Percentiles rank a stretch among this genome's conserved stretches.
These are phyloP conservation scores for Aspergillus bridgeri DNA, from an alignment of 495 filamentous ascomycete genomes.

Conservation along the genomic window DNA sequence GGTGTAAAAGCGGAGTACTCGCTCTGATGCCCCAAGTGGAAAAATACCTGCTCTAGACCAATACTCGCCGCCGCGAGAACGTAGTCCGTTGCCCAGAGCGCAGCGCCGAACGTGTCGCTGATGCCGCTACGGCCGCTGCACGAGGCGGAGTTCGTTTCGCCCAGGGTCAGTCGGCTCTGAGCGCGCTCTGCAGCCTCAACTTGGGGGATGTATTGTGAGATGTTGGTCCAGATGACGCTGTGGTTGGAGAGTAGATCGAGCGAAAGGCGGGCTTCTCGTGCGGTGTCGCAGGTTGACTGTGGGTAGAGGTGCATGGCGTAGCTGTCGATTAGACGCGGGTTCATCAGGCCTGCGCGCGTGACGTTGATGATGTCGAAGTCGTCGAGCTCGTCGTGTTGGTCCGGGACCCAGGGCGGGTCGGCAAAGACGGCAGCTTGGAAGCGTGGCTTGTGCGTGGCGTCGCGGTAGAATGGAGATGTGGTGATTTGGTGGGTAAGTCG, in stretches of 20 bases:
- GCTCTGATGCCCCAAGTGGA: constrained; percentile 29
- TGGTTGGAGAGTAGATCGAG: constrained; percentile 8
- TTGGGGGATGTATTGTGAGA: constrained; percentile 25
- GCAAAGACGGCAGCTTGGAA: constrained; percentile 12
- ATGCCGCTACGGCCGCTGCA: constrained; percentile 31
- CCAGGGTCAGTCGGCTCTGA: constrained; percentile 29
- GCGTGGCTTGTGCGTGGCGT: constrained; percentile 2
- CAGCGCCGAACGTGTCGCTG: constrained; percentile 34
- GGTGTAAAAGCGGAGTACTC: constrained; percentile 11
- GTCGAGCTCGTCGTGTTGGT: constrained; percentile 10
- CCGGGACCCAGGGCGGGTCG: constrained; percentile 7
- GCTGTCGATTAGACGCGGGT: constrained; percentile 2
- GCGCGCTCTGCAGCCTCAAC: constrained; percentile 24
- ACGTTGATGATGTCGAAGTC: constrained; percentile 12
- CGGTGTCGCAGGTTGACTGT: constrained; percentile 9
- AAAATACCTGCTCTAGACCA: constrained; percentile 30
- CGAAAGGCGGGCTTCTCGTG: neutral
- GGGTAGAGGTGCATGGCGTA: constrained; percentile 12
- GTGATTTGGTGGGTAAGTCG: constrained; percentile 6
- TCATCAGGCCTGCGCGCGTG: constrained; percentile 5
- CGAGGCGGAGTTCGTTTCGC: constrained; percentile 36
- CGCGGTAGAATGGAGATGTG: constrained; percentile 2
- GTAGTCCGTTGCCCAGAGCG: constrained; percentile 37
- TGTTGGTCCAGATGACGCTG: constrained; percentile 14
- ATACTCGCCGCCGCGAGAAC: constrained; percentile 29